Evolutionary conservation across 257 asterid species (phyloP).

Genomic region (Leptodermis oblonga): DNA sequence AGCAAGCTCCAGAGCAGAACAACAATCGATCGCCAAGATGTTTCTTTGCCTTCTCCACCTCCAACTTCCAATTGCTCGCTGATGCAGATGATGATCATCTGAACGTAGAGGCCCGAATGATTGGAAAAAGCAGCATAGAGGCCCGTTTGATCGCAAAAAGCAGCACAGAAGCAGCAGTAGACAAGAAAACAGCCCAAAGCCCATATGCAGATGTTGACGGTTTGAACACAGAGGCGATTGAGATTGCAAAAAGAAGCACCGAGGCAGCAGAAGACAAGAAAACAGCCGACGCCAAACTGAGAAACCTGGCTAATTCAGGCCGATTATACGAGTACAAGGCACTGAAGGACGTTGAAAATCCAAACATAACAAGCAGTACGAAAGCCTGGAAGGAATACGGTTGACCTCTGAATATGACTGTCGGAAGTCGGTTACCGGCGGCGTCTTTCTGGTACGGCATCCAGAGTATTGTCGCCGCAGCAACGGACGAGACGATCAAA

Average conservation of each 20-base stretch:
- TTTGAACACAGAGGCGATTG: no score
- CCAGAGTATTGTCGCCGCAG: neutral
- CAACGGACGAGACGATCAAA: neutral
- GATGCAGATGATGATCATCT: no score
- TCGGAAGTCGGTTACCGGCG: neutral
- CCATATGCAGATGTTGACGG: no score
- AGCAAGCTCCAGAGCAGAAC: no score
- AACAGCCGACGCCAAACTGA: neutral
- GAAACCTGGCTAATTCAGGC: neutral
- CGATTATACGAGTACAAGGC: neutral
- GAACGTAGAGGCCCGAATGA: no score
- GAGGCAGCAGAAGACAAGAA: neutral
- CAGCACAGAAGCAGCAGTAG: no score
- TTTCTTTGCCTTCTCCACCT: no score
- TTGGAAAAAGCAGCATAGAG: no score
- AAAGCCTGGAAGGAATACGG: neutral
- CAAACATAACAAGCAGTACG: neutral
- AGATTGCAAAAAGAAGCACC: neutral
- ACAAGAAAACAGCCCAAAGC: no score
- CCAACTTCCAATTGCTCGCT: no score
- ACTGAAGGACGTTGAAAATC: neutral
- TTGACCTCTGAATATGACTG: neutral
- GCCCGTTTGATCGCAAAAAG: no score
- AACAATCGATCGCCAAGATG: no score
- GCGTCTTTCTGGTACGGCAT: neutral